These are phyloP conservation scores for Senna siamea DNA, from an alignment of 306 rosid species.

Conservation along the genomic window DNA sequence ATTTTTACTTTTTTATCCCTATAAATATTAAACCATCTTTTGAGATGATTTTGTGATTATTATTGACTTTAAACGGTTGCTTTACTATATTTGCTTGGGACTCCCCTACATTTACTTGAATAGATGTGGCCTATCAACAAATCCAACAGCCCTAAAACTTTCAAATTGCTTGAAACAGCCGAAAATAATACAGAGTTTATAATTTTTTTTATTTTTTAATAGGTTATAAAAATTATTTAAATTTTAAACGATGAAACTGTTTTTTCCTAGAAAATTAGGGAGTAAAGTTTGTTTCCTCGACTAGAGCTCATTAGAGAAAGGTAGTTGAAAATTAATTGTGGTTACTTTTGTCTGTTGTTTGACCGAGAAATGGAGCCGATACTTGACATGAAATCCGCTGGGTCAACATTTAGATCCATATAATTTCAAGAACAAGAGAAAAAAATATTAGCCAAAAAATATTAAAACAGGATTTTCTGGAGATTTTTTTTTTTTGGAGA, in stretches of 20 bases:
- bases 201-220: not conserved
- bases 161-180: constrained; percentile 22
- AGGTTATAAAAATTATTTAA: not conserved
- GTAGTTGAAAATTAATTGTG: not conserved
- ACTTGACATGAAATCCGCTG: constrained; percentile 20
- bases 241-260: not conserved
- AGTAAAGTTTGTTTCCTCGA: not conserved
- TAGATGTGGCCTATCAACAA: no score
- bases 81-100: no score
- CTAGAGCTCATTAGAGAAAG: not conserved
- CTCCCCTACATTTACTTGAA: no score
- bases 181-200: not conserved
- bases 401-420: constrained; percentile 8
- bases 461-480: constrained; percentile 40
- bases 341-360: not conserved
- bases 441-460: not conserved
- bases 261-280: constrained; percentile 1
- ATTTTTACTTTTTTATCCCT: no score
- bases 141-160: no score
- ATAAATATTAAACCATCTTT: no score
- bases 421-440: not conserved
- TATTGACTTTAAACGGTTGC: no score
- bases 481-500: not conserved
- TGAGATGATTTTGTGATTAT: no score
- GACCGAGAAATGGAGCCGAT: not conserved